Conservation (phyloP, 768 basidiomycete genomes). For the Myochromella boudieri region DNA sequence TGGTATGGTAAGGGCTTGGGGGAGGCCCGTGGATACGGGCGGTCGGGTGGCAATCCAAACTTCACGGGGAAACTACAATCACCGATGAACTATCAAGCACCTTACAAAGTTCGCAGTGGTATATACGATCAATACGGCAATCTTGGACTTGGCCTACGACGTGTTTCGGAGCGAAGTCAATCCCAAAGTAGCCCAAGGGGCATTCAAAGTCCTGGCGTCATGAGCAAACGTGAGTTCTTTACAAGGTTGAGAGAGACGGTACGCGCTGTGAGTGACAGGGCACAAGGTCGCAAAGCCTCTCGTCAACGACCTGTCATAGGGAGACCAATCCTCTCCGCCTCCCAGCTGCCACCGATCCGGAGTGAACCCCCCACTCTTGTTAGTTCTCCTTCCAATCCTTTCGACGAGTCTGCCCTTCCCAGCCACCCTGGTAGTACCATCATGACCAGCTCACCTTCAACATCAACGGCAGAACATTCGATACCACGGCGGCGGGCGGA, state of each 20-base stretch:
- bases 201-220: slow-evolving; percentile 49
- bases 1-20: slow-evolving; percentile 61
- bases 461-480: slow-evolving; percentile 62
- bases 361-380: slow-evolving; percentile 20
- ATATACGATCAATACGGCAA: slow-evolving; percentile 27
- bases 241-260: slow-evolving; percentile 62
- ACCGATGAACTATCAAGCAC: slow-evolving; percentile 15
- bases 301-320: slow-evolving; percentile 53
- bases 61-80: slow-evolving; percentile 11
- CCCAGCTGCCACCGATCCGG: slow-evolving; percentile 18
- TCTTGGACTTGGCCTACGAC: slow-evolving; percentile 49
- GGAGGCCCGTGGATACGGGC: slow-evolving; percentile 22
- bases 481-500: slow-evolving; percentile 68
- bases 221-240: slow-evolving; percentile 72
- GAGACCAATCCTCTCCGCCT: slow-evolving; percentile 48
- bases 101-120: slow-evolving; percentile 15
- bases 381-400: slow-evolving; percentile 37
- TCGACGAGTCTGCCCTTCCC: slow-evolving; percentile 36
- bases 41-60: slow-evolving; percentile 19
- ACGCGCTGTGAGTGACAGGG: slow-evolving; percentile 65
- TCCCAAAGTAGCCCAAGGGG: slow-evolving; percentile 26
- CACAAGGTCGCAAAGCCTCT: slow-evolving; percentile 31
- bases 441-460: slow-evolving; percentile 60
- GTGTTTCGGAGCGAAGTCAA: slow-evolving; percentile 45
- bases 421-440: slow-evolving; percentile 48